Evolutionary conservation across 1,139 yeast species (phyloP).

Genomic region (Yamadazyma taylorii): DNA sequence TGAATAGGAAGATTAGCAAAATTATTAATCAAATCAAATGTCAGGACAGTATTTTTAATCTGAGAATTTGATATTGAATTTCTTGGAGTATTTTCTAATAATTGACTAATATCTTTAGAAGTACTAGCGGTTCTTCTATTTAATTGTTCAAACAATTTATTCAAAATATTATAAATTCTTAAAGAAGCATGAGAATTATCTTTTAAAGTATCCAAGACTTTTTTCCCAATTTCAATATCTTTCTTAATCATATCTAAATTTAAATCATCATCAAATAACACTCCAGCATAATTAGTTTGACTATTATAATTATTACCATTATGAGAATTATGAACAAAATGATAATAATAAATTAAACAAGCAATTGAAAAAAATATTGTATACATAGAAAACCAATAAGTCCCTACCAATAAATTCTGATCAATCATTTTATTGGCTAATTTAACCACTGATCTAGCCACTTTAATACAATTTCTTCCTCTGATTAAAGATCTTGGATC

Average conservation of each 20-base stretch:
- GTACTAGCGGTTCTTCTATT: slow-evolving; percentile 62
- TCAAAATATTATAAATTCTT: slow-evolving; percentile 75
- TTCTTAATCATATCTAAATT: slow-evolving; percentile 66
- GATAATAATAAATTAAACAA: slow-evolving; percentile 80
- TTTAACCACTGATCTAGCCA: slow-evolving; percentile 81
- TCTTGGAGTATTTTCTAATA: slow-evolving; percentile 9
- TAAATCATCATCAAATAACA: slow-evolving; percentile 57
- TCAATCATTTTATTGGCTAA: slow-evolving; percentile 81
- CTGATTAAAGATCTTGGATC: slow-evolving; percentile 56
- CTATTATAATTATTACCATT: slow-evolving; percentile 24
- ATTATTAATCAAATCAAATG: slow-evolving; percentile 37
- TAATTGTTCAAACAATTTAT: slow-evolving; percentile 78
- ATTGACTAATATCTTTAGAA: slow-evolving; percentile 24
- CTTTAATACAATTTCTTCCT: slow-evolving; percentile 82
- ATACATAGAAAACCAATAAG: slow-evolving; percentile 91
- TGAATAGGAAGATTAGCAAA: slow-evolving; percentile 15
- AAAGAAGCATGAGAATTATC: slow-evolving; percentile 76
- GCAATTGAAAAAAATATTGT: slow-evolving; percentile 93
- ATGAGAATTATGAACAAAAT: slow-evolving; percentile 53
- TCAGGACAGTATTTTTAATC: slow-evolving; percentile 30
- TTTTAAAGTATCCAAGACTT: slow-evolving; percentile 68
- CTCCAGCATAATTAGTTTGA: slow-evolving; percentile 43
- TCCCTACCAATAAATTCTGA: slow-evolving; percentile 73
- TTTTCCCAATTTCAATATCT: slow-evolving; percentile 82
- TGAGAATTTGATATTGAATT: slow-evolving; percentile 14